Evolutionary conservation across 345 rosid species (phyloP), one percentile per base, ranked within the genome.

Genomic region (Psidium guajava): DNA sequence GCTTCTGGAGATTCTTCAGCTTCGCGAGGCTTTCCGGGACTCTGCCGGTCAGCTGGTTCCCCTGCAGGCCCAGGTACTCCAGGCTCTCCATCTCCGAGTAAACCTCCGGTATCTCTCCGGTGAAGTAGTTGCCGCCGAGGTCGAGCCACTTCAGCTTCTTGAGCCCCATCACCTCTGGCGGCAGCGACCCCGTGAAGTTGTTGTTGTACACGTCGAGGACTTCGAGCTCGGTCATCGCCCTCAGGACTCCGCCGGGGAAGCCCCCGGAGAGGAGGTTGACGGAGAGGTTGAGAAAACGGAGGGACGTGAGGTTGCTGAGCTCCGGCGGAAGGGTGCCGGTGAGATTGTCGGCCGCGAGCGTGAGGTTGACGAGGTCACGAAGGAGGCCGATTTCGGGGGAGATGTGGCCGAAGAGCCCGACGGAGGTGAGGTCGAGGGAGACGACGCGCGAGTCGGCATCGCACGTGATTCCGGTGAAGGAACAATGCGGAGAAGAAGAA

Each of bases 381-480:
- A 95, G 82, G 64, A 87, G 83, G 57, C 98, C 98, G 84, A 97
- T 93, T 87, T 92, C 98, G 27, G 92, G 94, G 3, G 98, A 95
- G 47, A 97, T 86, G 1, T 80, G 86, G 2, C 99, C 98, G 24
- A 88, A 88, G 5, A 97, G 88, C 84, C 88, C 89, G 83, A 86
- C 56, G 42, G 86, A 92, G 1, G 95, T 90, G 80, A 95, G 87
- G 88, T 93, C 90, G 9, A 97, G 90, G 80, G 98, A 91, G 22
- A 94, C 89, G 21, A 97, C 95, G 5, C 95, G 92, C 9, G 84
- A 87, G 36, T 89, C 88, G 3, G 6, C 83, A 83, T 92, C 95
- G 81, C 99, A 97, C 3, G 89, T 47, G n/a, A 97, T 96, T 14
- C 99, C 98, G 32, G 97, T 89, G 92, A 95, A 97, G 82, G 85